phyloP scores from a whole-genome alignment of 164 flowering plant species.

The Amborella trichopoda region DNA sequence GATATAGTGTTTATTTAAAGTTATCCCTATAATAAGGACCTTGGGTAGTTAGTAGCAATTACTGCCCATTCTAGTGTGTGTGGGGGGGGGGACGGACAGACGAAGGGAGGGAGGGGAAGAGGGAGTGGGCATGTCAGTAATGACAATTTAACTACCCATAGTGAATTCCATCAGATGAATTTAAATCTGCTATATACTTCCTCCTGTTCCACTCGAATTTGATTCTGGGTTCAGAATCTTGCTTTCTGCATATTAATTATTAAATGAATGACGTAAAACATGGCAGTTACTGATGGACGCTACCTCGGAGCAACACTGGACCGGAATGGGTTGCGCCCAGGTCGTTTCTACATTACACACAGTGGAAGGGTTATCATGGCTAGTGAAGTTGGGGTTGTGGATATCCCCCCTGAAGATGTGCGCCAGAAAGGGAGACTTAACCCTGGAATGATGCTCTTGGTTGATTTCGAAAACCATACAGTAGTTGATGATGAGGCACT shows the following conservation, averaged over 20 bases:
- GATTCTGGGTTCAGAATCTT: too few relatives aligned
- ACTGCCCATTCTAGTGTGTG: too few relatives aligned
- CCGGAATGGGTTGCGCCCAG: constrained; percentile 96
- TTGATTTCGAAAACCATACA: constrained; percentile 90
- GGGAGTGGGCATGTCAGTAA: too few relatives aligned
- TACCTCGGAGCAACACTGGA: constrained; percentile 99
- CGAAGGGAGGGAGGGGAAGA: too few relatives aligned
- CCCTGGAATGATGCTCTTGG: constrained; percentile 99
- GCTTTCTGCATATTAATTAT: background rate
- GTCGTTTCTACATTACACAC: constrained; percentile 88
- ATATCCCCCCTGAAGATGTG: constrained; percentile 90
- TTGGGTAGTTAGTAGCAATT: too few relatives aligned
- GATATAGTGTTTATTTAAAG: too few relatives aligned
- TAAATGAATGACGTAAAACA: constrained; percentile 2
- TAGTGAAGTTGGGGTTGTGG: constrained; percentile 99
- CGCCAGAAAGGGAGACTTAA: constrained; percentile 87
- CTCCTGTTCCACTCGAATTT: too few relatives aligned
- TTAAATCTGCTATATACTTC: too few relatives aligned
- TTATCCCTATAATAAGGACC: too few relatives aligned
- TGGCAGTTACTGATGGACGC: constrained; percentile 96
- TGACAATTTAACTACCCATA: too few relatives aligned
- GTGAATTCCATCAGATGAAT: too few relatives aligned
- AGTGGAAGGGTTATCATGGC: constrained; percentile 98
- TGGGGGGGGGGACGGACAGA: too few relatives aligned
- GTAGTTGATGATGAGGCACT: constrained; percentile 96